Base-by-base conservation (phyloP, 2,329 filamentous ascomycete genomes). In the Alternaria sp. region DNA sequence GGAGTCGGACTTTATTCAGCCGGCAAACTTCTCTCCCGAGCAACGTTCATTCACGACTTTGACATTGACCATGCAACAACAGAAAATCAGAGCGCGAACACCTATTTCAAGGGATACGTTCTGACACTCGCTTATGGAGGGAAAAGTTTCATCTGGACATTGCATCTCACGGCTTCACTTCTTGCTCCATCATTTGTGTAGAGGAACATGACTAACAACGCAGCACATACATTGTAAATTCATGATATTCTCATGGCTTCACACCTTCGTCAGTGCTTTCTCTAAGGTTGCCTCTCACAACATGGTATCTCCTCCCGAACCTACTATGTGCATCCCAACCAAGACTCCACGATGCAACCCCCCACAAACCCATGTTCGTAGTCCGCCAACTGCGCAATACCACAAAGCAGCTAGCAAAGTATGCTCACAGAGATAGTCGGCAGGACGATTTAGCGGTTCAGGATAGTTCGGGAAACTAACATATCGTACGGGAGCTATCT, bases 1-100 rank as follows among this genome's bases (percentile, higher is more conserved):
- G 59, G 51, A 49, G 34, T 34, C 57, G 57, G 57, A 49, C 49
- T 34, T 40, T 27, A 18, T 20, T 16, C 27, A 27, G 16, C 57
- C 57, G 57, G 45, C 50, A 36, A 52, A 52, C 50, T 41, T 41
- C 16, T 41, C 27, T 40, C 18, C 12, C 46, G 46, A 25, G 30
- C 18, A n/a, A 18, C 56, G 30, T 54, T 34, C 22, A 46, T 30
- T 22, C 25, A 22, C 43, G 7, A 25, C 14, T 16, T 32, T 7
- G 46, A 36, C 16, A 38, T 30, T 27, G 2, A 27, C 20, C 4
- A 27, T 27, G 20, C 32, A 8, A 22, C 22, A 50, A 14, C 12
- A 36, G 9, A 34, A 16, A 25, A 14, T 25, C 46, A 22, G 30
- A n/a, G 18, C 14, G 18, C 28, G 4, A n/a, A 8, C 8, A 9